phyloP scores from a whole-genome alignment of 1,284 basidiomycete genomes.

The Trichosporon sp. region DNA sequence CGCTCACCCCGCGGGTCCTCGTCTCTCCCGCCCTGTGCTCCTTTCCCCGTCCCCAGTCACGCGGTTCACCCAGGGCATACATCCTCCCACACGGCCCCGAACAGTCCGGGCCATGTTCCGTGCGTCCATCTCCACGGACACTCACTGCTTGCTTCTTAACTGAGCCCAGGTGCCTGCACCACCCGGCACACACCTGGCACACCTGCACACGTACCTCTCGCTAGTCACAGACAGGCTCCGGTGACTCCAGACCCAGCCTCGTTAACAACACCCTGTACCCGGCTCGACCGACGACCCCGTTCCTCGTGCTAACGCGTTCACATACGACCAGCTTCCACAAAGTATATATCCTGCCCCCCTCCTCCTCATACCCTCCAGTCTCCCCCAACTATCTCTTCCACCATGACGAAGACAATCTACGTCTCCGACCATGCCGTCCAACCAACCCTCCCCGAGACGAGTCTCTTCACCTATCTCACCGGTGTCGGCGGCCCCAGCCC shows the following conservation, averaged over 20 bases:
- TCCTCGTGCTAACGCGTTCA: background rate
- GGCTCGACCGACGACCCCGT: background rate
- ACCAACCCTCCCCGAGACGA: conserved; percentile 26
- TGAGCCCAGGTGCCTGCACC: background rate
- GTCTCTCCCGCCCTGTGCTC: background rate
- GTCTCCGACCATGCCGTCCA: conserved; percentile 21
- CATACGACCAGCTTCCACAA: background rate
- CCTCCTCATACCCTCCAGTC: background rate
- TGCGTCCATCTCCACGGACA: conserved; percentile 1
- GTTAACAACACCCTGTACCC: no score
- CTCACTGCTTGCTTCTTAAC: background rate
- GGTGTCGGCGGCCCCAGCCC: conserved; percentile 20
- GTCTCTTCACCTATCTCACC: conserved; percentile 27
- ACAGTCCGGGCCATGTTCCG: conserved; percentile 3
- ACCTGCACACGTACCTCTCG: no score
- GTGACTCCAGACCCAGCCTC: background rate
- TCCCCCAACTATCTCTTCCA: background rate
- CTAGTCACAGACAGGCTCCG: background rate
- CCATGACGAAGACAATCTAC: conserved; percentile 23
- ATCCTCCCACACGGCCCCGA: background rate
- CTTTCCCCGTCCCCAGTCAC: background rate
- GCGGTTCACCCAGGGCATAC: background rate
- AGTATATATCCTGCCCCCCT: background rate
- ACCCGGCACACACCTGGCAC: no score
- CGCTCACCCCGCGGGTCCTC: no score